Evolutionary conservation across 352 stramenopile genomes (phyloP).

Genomic region (Phytophthora citricola): DNA sequence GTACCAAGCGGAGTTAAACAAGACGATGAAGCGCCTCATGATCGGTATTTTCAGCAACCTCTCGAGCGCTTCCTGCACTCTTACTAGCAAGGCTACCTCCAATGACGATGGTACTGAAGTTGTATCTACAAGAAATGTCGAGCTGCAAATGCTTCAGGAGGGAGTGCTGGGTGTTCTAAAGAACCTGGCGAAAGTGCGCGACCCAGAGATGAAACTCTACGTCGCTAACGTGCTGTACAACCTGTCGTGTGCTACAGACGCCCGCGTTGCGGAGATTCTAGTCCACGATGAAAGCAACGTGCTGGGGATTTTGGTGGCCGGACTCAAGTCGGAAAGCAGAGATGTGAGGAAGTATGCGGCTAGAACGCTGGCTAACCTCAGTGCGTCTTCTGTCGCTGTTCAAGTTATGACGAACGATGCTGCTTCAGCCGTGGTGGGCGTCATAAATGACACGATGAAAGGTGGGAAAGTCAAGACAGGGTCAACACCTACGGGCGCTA

Average conservation of each 20-base stretch:
- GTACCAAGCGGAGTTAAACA: conserved; percentile 76
- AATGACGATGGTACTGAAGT: conserved; percentile 7
- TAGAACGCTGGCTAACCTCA: conserved; percentile 72
- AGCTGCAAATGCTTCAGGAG: conserved; percentile 69
- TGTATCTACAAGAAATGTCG: conserved; percentile 22
- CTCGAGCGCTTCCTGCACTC: conserved; percentile 36
- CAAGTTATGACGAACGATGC: conserved; percentile 68
- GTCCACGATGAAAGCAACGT: conserved; percentile 77
- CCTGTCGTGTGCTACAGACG: conserved; percentile 60
- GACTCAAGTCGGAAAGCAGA: conserved; percentile 71
- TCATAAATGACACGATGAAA: conserved; percentile 79
- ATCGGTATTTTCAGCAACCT: conserved; percentile 83
- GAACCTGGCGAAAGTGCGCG: conserved; percentile 72
- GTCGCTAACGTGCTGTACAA: conserved; percentile 87
- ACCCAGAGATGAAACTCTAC: conserved; percentile 87
- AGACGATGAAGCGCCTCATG: conserved; percentile 82
- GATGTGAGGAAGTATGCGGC: conserved; percentile 75
- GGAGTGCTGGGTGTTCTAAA: conserved; percentile 70
- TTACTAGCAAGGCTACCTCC: conserved; percentile 2
- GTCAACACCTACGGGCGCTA: conserved; percentile 6
- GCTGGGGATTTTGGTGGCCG: conserved; percentile 63
- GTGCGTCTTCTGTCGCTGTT: conserved; percentile 52
- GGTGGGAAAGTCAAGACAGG: conserved; percentile 48
- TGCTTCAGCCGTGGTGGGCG: conserved; percentile 42
- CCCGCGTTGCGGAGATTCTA: conserved; percentile 54